Base-by-base conservation (phyloP, 805 yeast species). In the Tetrapisispora nanseiensis region DNA sequence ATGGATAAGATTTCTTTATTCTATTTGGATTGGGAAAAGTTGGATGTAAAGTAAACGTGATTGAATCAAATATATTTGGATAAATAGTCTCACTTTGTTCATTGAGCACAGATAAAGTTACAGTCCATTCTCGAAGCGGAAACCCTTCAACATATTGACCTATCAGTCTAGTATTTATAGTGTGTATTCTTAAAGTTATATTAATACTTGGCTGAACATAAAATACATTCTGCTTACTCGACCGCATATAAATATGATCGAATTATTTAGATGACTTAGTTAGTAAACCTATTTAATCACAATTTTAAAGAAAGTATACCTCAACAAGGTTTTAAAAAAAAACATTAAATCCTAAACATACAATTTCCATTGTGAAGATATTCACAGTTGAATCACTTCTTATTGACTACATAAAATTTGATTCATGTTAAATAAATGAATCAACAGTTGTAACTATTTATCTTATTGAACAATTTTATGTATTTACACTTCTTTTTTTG, bases 101-200 rank as follows among this genome's bases (percentile, higher is more conserved):
- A 55, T 86, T 87, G 45, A 92, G 70, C 60, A 90, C 64, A 38
- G 75, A 62, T 32, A 92, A 71, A 58, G 80, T 76, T 43, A 90
- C 77, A 31, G 80, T 71, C 98, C 98, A 92, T 61, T 77, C 76
- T 55, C 97, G 79, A 76, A 86, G 76, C 12, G 98, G 97, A 57
- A 82, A 82, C 5, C 82, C 86, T 57, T 82, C 85, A 51, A 79
- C 84, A 21, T 18, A 28, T 12, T 30, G 29, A 6, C 20, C 35
- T 29, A 76, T 75, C 46, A 84, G 68, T 49, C 86, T 72, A 52
- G 76, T 78, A 66, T 89, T 95, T 47, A 76, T 78, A 21, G 96
- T 87, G 42, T 84, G 81, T 54, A 89, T 76, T 65, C 95, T 79
- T 46, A 87, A 74, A 16, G 84, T 82, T 68, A 95, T 76, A 65